phyloP scores from a whole-genome alignment of 768 basidiomycete species.

The Boletus rufocinnamomeus region DNA sequence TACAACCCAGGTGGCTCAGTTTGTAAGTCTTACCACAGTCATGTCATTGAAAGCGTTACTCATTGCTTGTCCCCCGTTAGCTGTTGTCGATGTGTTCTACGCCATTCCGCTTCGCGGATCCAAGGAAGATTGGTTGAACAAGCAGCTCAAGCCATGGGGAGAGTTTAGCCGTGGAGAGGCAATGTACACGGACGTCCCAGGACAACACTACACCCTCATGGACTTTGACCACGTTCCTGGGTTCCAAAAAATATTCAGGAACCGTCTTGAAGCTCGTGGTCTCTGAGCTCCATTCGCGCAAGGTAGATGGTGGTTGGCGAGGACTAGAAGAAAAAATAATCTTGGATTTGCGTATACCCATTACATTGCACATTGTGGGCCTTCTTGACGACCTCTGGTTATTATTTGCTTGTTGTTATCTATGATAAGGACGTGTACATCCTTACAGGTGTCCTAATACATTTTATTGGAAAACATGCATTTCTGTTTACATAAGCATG shows the following conservation, averaged over 20 bases:
- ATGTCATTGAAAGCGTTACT: neutral
- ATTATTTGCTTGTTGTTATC: neutral
- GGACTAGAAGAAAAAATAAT: neutral
- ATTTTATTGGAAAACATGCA: neutral
- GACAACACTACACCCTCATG: constrained; percentile 29
- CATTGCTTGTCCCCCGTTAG: neutral
- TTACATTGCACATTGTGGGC: neutral
- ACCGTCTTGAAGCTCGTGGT: constrained; percentile 26
- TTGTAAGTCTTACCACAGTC: constrained; percentile 9
- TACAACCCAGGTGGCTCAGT: constrained; percentile 23
- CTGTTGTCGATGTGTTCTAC: constrained; percentile 21
- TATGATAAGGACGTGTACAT: neutral
- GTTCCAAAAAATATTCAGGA: constrained; percentile 30
- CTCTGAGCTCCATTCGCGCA: constrained; percentile 14
- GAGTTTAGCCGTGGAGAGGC: constrained; percentile 19
- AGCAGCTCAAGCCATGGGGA: constrained; percentile 23
- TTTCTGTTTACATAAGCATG: constrained; percentile 11
- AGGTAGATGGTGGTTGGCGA: no score
- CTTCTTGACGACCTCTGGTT: neutral
- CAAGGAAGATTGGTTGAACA: constrained; percentile 26
- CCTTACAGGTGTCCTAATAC: neutral
- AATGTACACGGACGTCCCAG: constrained; percentile 21
- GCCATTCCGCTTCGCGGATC: constrained; percentile 18
- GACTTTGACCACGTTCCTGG: constrained; percentile 27
- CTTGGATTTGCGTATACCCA: neutral